A percentile compares a stretch with the other conserved stretches of the same genome.
phyloP scores from a whole-genome alignment of 306 rosid species.

The Lathyrus tuberosus region DNA sequence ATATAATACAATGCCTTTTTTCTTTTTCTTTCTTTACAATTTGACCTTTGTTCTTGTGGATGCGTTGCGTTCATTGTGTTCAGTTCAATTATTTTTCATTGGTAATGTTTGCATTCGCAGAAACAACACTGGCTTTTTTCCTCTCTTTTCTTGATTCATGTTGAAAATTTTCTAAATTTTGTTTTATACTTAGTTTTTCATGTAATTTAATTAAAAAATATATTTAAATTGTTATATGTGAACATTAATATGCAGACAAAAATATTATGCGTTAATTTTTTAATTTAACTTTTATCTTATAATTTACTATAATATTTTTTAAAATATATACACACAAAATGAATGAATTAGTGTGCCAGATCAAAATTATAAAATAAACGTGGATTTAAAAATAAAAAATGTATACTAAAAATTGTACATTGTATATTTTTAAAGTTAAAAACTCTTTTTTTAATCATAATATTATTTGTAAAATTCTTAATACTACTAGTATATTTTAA shows the following conservation, averaged over 20 bases:
- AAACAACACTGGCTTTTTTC: slow-evolving; percentile 27
- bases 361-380: background rate
- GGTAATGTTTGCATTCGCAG: slow-evolving; percentile 35
- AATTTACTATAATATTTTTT: background rate
- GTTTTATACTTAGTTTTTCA: background rate
- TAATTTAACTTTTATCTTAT: background rate
- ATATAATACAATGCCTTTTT: background rate
- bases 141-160: slow-evolving; percentile 10
- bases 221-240: background rate
- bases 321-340: background rate
- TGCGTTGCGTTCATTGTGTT: slow-evolving; percentile 30
- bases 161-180: slow-evolving; percentile 25
- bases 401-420: too few relatives aligned
- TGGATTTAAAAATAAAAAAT: too few relatives aligned
- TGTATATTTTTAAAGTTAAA: too few relatives aligned
- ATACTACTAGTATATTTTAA: too few relatives aligned
- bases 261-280: too few relatives aligned
- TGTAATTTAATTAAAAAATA: background rate
- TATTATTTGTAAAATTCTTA: too few relatives aligned
- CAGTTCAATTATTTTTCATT: slow-evolving; percentile 29
- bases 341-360: background rate
- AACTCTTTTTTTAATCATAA: too few relatives aligned
- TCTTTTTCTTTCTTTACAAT: slow-evolving; percentile 18
- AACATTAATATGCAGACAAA: background rate
- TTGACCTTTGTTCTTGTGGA: slow-evolving; percentile 28